These are phyloP conservation scores for Ceratocystis albifundus DNA, from an alignment of 2,329 filamentous ascomycete species.

Conservation along the genomic window DNA sequence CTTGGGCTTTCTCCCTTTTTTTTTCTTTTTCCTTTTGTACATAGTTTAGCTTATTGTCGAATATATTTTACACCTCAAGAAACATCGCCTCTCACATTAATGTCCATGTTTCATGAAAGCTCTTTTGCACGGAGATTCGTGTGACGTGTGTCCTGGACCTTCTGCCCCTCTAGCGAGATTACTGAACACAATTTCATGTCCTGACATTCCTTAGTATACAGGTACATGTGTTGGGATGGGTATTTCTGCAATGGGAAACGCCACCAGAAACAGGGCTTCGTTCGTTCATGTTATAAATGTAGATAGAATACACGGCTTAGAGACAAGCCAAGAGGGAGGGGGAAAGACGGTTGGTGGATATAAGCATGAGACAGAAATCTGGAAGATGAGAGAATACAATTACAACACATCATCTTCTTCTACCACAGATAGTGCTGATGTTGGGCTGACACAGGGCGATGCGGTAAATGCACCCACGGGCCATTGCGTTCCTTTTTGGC, in stretches of 20 bases:
- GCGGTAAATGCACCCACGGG: conserved; percentile 79
- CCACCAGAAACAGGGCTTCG: background rate
- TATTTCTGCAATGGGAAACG: background rate
- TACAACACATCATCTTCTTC: conserved; percentile 19
- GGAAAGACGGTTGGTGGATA: background rate
- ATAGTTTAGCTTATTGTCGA: background rate
- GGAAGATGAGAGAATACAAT: background rate
- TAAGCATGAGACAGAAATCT: background rate
- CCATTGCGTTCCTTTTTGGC: conserved; percentile 63
- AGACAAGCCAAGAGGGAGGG: background rate
- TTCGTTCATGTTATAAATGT: no score
- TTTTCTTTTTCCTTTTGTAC: background rate
- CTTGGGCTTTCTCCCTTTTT: background rate
- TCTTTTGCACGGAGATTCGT: background rate
- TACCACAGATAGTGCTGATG: conserved; percentile 90
- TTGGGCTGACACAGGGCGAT: conserved; percentile 72
- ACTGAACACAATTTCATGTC: conserved; percentile 11
- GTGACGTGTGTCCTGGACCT: background rate
- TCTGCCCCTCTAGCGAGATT: background rate
- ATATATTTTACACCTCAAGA: background rate
- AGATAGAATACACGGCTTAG: conserved; percentile 20
- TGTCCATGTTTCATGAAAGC: background rate
- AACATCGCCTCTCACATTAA: background rate
- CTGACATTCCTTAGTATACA: conserved; percentile 8
- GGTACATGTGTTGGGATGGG: background rate